Evolutionary conservation across 1,284 basidiomycete species (phyloP).

Genomic region (Pseudozyma thailandica): DNA sequence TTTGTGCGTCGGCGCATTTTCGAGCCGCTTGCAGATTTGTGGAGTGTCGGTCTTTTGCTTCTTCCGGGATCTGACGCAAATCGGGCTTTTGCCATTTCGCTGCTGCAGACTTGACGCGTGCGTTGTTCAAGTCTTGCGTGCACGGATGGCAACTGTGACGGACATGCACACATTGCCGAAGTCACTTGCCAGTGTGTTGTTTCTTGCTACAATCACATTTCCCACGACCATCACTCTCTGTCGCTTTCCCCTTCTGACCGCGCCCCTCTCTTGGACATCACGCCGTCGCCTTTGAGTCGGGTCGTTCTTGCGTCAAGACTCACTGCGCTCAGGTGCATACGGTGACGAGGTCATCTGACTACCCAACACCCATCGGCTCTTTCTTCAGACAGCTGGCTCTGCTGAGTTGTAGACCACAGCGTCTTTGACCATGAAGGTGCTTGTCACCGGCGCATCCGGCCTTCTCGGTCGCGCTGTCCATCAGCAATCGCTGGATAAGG

Average conservation of each 20-base stretch:
- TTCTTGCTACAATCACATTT: background rate
- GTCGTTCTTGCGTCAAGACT: background rate
- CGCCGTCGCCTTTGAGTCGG: background rate
- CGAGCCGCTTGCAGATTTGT: too few relatives aligned
- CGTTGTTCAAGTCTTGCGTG: conserved; percentile 7
- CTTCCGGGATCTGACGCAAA: background rate
- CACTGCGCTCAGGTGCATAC: background rate
- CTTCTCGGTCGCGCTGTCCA: conserved; percentile 71
- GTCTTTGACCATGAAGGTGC: conserved; percentile 66
- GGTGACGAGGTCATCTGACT: background rate
- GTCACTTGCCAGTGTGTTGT: background rate
- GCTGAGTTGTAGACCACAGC: too few relatives aligned
- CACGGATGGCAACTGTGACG: too few relatives aligned
- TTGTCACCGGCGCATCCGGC: conserved; percentile 71
- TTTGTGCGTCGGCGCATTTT: conserved; percentile 2
- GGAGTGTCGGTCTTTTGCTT: background rate
- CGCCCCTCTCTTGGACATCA: background rate
- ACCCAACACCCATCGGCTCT: too few relatives aligned
- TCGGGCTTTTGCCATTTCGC: background rate
- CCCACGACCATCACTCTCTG: background rate
- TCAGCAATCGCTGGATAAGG: conserved; percentile 30
- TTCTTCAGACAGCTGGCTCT: too few relatives aligned
- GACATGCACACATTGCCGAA: background rate
- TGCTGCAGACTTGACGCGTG: conserved; percentile 1
- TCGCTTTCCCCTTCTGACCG: conserved; percentile 3